Conservation (phyloP, 2,329 filamentous ascomycete genomes). For the Fusarium xylarioides region DNA sequence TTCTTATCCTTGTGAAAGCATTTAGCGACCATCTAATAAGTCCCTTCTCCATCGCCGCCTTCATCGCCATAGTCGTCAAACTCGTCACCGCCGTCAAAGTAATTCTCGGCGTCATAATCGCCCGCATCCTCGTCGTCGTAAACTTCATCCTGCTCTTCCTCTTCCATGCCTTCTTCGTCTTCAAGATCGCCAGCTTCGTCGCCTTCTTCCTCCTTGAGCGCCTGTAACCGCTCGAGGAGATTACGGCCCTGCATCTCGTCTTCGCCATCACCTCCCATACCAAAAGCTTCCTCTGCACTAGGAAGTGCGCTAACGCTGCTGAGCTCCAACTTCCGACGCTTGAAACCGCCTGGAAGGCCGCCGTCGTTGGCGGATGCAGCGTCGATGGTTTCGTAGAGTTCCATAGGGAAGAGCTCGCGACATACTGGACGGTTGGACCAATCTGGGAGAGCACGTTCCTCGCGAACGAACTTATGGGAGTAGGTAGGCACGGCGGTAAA, state of each 20-base stretch:
- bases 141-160: conserved; percentile 59
- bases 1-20: neutral
- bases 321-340: conserved; percentile 55
- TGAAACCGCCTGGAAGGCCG: conserved; percentile 49
- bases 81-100: conserved; percentile 68
- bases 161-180: conserved; percentile 58
- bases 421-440: conserved; percentile 60
- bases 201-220: conserved; percentile 59
- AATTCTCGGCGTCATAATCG: conserved; percentile 69
- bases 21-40: conserved; percentile 43
- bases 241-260: conserved; percentile 47
- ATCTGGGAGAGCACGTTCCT: conserved; percentile 64
- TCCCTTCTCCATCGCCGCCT: conserved; percentile 61
- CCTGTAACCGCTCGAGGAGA: conserved; percentile 56
- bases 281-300: conserved; percentile 62
- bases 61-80: conserved; percentile 62
- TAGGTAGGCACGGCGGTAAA: conserved; percentile 68
- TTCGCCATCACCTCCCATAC: conserved; percentile 43
- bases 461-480: conserved; percentile 62
- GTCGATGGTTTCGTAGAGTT: conserved; percentile 65
- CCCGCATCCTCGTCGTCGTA: conserved; percentile 68
- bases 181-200: conserved; percentile 60
- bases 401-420: conserved; percentile 63
- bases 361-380: conserved; percentile 48
- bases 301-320: conserved; percentile 58